Conservation (phyloP, 495 filamentous ascomycete genomes). For the Aspergillus indologenus region DNA sequence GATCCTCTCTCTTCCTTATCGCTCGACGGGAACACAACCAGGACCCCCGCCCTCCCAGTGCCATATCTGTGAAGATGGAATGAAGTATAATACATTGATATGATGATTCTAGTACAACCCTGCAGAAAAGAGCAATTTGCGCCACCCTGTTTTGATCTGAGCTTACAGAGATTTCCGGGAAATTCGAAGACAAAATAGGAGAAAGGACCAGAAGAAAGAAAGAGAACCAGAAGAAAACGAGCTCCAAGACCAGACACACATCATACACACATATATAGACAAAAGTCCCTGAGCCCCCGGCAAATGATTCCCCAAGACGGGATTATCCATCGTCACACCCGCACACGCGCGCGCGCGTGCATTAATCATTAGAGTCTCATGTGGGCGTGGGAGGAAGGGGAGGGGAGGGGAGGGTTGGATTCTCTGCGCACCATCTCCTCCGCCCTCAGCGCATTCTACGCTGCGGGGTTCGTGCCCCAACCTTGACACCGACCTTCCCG, state of each 20-base stretch:
- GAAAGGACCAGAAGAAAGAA: background rate
- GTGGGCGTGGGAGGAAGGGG: no score
- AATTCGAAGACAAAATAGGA: background rate
- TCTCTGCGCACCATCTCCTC: no score
- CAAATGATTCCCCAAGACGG: no score
- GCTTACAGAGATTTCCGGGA: background rate
- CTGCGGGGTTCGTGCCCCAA: constrained; percentile 10
- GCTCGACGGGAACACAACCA: no score
- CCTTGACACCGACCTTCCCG: constrained; percentile 30
- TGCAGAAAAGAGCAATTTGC: background rate
- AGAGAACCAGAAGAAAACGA: constrained; percentile 1
- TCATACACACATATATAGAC: constrained; percentile 22
- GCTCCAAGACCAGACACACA: constrained; percentile 4
- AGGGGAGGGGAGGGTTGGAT: no score
- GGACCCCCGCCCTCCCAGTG: no score
- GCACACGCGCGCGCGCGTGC: background rate
- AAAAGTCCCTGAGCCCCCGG: background rate
- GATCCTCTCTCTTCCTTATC: no score
- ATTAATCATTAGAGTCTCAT: constrained; percentile 5
- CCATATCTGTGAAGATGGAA: background rate
- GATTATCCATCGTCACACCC: background rate
- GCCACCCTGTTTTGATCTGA: constrained; percentile 9
- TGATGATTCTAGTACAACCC: constrained; percentile 2
- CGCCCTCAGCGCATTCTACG: constrained; percentile 23
- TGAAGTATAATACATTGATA: constrained; percentile 4